Evolutionary conservation across 1,139 yeast species (phyloP).

Genomic region (Blastobotrys aristatus): DNA sequence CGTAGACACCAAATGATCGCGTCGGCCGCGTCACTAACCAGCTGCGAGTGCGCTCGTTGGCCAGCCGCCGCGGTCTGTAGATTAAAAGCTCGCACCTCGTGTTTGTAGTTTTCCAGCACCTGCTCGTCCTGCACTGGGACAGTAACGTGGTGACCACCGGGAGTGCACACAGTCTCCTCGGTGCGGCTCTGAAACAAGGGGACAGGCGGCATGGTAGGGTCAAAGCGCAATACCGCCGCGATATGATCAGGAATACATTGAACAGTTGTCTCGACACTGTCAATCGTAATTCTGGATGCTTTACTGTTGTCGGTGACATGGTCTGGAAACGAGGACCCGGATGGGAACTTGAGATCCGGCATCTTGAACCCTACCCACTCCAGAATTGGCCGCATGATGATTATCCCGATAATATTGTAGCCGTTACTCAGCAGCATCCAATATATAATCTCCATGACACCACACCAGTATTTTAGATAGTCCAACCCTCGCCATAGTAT

Average conservation of each 20-base stretch:
- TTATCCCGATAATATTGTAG: neutral
- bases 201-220: neutral
- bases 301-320: neutral
- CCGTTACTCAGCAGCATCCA: neutral
- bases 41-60: neutral
- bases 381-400: neutral
- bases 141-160: neutral
- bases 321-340: neutral
- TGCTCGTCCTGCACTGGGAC: slow-evolving; percentile 5
- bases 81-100: neutral
- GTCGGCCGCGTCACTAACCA: slow-evolving; percentile 5
- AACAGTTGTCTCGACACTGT: neutral
- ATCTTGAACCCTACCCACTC: neutral
- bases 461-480: neutral
- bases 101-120: neutral
- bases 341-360: slow-evolving; percentile 6
- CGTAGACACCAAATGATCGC: slow-evolving; percentile 7
- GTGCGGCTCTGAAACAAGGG: neutral
- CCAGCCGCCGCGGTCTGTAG: neutral
- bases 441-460: neutral
- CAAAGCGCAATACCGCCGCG: neutral
- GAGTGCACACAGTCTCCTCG: neutral
- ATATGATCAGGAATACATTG: slow-evolving; percentile 12
- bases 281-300: neutral
- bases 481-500: neutral